A percentile compares a stretch with the other conserved stretches of the same genome.
phyloP scores from a whole-genome alignment of 176 grass and related monocot genomes.

The maize (Zea mays) region Zm-B73-REFERENCE-NAM-5.0 NC_050101.1:139603001-139603500 shows the following conservation, averaged over 20 bases:
- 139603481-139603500: slow-evolving; percentile 90
- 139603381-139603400: slow-evolving; percentile 83
- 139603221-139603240: neutral
- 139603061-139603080: neutral
- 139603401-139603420: slow-evolving; percentile 72
- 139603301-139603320: slow-evolving; percentile 9
- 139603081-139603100: neutral
- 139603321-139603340: neutral
- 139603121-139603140: slow-evolving; percentile 4
- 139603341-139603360: slow-evolving; percentile 83
- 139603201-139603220: neutral
- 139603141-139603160: neutral
- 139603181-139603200: neutral
- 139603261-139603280: neutral
- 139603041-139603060: neutral
- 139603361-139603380: slow-evolving; percentile 81
- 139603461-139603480: slow-evolving; percentile 69
- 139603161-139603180: neutral
- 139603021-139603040: neutral
- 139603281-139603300: neutral
- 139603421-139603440: slow-evolving; percentile 84
- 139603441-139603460: slow-evolving; percentile 86
- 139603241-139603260: neutral
- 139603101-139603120: slow-evolving; percentile 6
- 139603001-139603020: no score